A percentile compares a stretch with the other conserved stretches of the same genome.
Conservation (phyloP, 108 stramenopile species). For the Fragilariopsis cylindrus region DNA sequence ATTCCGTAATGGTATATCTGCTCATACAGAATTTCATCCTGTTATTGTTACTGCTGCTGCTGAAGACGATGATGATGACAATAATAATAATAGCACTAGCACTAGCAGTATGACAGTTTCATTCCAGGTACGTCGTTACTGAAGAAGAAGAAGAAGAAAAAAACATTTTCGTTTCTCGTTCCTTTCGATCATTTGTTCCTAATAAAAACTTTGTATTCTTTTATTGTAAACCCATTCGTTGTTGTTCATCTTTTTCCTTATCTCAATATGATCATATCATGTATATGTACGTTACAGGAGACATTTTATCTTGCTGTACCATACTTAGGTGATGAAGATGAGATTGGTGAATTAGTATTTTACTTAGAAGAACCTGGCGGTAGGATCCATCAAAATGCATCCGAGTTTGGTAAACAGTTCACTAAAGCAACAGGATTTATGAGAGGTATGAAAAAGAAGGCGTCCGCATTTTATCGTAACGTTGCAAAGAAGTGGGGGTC, state of each 20-base stretch:
- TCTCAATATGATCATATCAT: neutral
- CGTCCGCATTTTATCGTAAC: neutral
- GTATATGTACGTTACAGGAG: neutral
- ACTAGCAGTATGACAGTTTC: neutral
- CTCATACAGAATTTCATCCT: neutral
- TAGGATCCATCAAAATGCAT: neutral
- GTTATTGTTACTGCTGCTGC: neutral
- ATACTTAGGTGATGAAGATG: neutral
- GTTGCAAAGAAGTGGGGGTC: neutral
- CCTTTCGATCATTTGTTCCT: too few relatives aligned
- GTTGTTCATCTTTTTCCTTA: neutral
- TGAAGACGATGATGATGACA: neutral
- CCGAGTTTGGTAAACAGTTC: neutral
- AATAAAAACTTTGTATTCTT: too few relatives aligned
- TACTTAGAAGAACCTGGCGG: slow-evolving; percentile 5
- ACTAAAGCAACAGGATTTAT: neutral
- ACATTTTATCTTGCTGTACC: slow-evolving; percentile 11
- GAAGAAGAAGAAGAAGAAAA: too few relatives aligned
- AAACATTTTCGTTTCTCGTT: too few relatives aligned
- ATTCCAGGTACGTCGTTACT: neutral
- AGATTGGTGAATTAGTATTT: neutral
- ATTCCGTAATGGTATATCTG: neutral
- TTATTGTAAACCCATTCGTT: too few relatives aligned
- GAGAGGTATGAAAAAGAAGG: neutral
- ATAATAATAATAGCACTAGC: neutral